Percentiles rank a stretch among this genome's conserved stretches.
phyloP scores from a whole-genome alignment of 495 filamentous ascomycete species.

The Podospora pseudoanserina region DNA sequence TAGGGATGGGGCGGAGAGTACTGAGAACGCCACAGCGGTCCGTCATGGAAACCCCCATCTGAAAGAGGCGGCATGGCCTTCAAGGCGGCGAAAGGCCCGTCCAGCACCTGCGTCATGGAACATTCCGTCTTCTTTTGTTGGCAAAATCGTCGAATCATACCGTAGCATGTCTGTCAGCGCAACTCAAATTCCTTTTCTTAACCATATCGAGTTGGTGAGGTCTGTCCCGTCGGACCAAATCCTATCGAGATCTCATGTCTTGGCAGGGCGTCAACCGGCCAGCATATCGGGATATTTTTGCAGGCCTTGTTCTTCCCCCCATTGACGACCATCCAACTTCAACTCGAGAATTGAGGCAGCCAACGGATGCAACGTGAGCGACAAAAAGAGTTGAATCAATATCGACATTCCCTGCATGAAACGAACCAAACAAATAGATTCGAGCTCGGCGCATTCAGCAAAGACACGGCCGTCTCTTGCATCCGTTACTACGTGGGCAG shows the following conservation, averaged over 20 bases:
- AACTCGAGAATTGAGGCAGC: constrained; percentile 12
- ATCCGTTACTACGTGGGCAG: constrained; percentile 19
- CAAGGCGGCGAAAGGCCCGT: not conserved
- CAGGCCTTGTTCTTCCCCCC: not conserved
- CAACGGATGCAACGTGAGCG: constrained; percentile 9
- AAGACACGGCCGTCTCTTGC: constrained; percentile 12
- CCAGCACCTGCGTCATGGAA: not conserved
- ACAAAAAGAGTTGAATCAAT: not conserved
- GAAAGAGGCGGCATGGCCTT: constrained; percentile 2
- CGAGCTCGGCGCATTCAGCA: constrained; percentile 4
- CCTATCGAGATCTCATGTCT: not conserved
- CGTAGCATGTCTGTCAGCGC: too few relatives aligned
- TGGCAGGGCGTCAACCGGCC: not conserved
- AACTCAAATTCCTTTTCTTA: not conserved
- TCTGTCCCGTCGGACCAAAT: not conserved
- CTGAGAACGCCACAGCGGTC: not conserved
- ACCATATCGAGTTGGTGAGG: not conserved
- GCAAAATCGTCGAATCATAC: not conserved
- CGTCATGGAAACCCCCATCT: not conserved
- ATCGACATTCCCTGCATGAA: constrained; percentile 11
- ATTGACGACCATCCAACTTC: not conserved
- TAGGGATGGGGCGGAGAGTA: constrained; percentile 2
- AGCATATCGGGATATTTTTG: not conserved
- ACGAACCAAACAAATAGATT: constrained; percentile 6
- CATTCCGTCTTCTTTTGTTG: not conserved